A percentile compares a stretch with the other conserved stretches of the same genome.
Evolutionary conservation across 805 yeast genomes (phyloP).

Genomic region (Wickerhamomyces queroliae): DNA sequence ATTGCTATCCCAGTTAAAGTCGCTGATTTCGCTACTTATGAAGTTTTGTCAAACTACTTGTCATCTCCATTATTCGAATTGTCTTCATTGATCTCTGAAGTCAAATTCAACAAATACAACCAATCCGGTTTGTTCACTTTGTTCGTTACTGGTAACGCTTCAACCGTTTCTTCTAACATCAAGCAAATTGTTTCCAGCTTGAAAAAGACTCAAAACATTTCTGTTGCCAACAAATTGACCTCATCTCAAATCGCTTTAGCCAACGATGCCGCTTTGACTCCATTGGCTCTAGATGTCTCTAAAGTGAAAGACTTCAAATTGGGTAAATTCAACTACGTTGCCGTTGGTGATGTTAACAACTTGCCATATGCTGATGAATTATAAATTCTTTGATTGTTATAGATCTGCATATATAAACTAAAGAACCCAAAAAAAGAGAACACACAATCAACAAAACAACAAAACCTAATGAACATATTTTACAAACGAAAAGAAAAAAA

Average conservation of each 20-base stretch:
- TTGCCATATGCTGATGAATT: constrained; percentile 90
- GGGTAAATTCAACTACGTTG: constrained; percentile 74
- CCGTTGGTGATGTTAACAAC: constrained; percentile 80
- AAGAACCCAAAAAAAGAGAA: constrained; percentile 2
- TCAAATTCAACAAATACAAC: constrained; percentile 55
- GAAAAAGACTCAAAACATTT: constrained; percentile 48
- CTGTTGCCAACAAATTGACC: constrained; percentile 55
- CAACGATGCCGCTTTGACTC: constrained; percentile 30
- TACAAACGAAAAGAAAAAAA: too few relatives aligned
- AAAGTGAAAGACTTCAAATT: constrained; percentile 39
- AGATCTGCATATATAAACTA: background rate
- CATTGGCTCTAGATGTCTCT: constrained; percentile 31
- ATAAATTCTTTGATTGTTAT: constrained; percentile 28
- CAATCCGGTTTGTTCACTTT: constrained; percentile 80
- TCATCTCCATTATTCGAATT: constrained; percentile 51
- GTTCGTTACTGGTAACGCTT: constrained; percentile 54
- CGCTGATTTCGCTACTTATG: constrained; percentile 58
- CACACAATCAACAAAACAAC: background rate
- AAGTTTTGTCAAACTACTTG: constrained; percentile 65
- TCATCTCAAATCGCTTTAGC: constrained; percentile 36
- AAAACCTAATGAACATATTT: too few relatives aligned
- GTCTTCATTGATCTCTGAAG: constrained; percentile 47
- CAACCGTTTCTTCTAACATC: constrained; percentile 55
- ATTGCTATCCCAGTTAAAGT: constrained; percentile 75
- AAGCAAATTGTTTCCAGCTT: constrained; percentile 48